phyloP scores from a whole-genome alignment of 1,284 basidiomycete species.

The Marasmius tenuissimus region DNA sequence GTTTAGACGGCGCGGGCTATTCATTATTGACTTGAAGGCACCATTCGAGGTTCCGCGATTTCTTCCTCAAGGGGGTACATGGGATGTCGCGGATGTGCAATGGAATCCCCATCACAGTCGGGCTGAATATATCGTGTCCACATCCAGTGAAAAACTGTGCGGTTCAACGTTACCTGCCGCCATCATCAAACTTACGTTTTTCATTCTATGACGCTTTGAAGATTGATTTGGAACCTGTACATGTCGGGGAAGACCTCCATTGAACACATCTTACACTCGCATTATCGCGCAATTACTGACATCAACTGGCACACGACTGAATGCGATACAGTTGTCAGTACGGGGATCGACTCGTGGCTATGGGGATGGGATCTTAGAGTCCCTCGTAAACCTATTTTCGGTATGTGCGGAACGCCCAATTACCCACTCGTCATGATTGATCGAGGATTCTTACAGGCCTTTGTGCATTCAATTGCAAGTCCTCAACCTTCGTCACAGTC shows the following conservation, averaged over 20 bases:
- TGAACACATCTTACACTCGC: conserved; percentile 78
- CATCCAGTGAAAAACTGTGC: conserved; percentile 90
- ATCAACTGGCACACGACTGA: conserved; percentile 94
- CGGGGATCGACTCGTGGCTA: conserved; percentile 80
- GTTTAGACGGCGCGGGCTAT: conserved; percentile 84
- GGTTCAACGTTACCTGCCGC: conserved; percentile 22
- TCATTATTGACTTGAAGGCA: conserved; percentile 91
- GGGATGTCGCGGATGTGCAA: conserved; percentile 96
- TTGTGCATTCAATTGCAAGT: conserved; percentile 72
- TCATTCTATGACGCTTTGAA: conserved; percentile 23
- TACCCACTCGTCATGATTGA: background rate
- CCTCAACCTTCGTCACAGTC: background rate
- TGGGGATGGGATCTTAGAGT: conserved; percentile 87
- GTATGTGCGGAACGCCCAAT: conserved; percentile 30
- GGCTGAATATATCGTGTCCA: conserved; percentile 91
- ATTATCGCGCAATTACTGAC: conserved; percentile 92
- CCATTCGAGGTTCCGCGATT: conserved; percentile 89
- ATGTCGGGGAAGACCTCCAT: conserved; percentile 74
- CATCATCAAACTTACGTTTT: background rate
- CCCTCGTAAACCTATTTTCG: conserved; percentile 65
- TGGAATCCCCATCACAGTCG: conserved; percentile 92
- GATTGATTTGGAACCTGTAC: conserved; percentile 92
- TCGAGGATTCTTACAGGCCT: conserved; percentile 40
- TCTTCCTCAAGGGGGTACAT: conserved; percentile 92
- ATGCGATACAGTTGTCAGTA: conserved; percentile 75